phyloP scores from a whole-genome alignment of 768 basidiomycete species.

The Boletus vinaceobasis region DNA sequence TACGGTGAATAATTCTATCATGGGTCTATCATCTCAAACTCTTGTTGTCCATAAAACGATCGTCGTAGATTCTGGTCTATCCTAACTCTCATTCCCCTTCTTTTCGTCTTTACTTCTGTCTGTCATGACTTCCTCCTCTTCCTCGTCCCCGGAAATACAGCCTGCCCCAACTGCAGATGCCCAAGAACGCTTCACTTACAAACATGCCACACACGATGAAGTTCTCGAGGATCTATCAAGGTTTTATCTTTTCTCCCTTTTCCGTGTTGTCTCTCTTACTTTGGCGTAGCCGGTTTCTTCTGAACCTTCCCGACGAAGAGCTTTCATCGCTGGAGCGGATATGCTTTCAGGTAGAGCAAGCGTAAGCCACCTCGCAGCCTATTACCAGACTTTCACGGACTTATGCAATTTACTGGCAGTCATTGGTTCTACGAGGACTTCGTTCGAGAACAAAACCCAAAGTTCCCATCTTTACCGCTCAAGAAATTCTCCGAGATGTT shows the following conservation, averaged over 20 bases:
- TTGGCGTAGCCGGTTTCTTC: conserved; percentile 77
- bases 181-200: conserved; percentile 51
- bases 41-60: conserved; percentile 33
- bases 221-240: conserved; percentile 90
- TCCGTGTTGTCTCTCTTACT: conserved; percentile 12
- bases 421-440: conserved; percentile 99
- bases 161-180: conserved; percentile 41
- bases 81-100: conserved; percentile 31
- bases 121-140: conserved; percentile 72
- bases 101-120: conserved; percentile 27
- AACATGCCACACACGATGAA: conserved; percentile 76
- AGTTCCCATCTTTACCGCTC: conserved; percentile 82
- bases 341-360: conserved; percentile 99
- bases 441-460: conserved; percentile 85
- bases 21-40: conserved; percentile 25
- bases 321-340: conserved; percentile 87
- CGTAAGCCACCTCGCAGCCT: conserved; percentile 53
- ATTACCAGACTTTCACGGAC: conserved; percentile 11
- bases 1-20: conserved; percentile 24
- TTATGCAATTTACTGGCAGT: conserved; percentile 38
- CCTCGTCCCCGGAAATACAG: conserved; percentile 72
- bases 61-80: conserved; percentile 25
- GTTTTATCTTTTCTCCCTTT: conserved; percentile 38
- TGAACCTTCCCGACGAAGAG: conserved; percentile 94
- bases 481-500: conserved; percentile 93